Percentiles rank a stretch among this genome's conserved stretches.
phyloP scores from a whole-genome alignment of 352 stramenopile genomes.

The Globisporangium acanthophoron region DNA sequence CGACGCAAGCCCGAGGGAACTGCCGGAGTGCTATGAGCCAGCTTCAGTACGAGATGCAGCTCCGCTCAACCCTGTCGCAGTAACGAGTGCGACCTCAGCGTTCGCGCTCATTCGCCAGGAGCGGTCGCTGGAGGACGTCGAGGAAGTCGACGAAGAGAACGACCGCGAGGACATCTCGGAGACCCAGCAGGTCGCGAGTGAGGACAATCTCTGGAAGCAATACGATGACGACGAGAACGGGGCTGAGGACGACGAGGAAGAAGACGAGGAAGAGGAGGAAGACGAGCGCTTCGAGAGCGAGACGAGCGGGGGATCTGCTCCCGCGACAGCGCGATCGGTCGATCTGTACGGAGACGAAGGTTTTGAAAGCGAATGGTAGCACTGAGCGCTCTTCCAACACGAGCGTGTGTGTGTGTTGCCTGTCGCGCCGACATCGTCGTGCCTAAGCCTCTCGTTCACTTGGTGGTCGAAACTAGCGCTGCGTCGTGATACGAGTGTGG shows the following conservation, averaged over 20 bases:
- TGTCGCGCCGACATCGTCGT: too few relatives aligned
- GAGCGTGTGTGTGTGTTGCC: too few relatives aligned
- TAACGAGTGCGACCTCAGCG: not conserved
- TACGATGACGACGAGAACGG: conserved; percentile 17
- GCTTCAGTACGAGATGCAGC: not conserved
- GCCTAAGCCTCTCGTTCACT: not conserved
- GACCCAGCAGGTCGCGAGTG: not conserved
- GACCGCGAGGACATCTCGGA: not conserved
- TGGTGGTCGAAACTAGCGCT: not conserved
- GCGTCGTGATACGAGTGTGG: not conserved
- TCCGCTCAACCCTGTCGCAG: not conserved
- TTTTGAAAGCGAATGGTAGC: conserved; percentile 48
- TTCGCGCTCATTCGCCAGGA: conserved; percentile 4
- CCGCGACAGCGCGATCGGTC: conserved; percentile 15
- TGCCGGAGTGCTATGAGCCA: not conserved
- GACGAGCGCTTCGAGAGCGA: conserved; percentile 12
- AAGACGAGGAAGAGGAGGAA: conserved; percentile 17
- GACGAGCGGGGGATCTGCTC: conserved; percentile 2
- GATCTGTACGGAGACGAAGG: conserved; percentile 48
- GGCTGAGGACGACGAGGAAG: conserved; percentile 17
- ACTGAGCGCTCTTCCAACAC: not conserved
- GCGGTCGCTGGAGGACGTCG: conserved; percentile 11
- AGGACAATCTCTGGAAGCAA: conserved; percentile 21
- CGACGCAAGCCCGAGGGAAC: not conserved
- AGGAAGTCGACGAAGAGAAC: conserved; percentile 11